Evolutionary conservation across 163 green algal species (phyloP).

Genomic region (Volvox carteri): DNA sequence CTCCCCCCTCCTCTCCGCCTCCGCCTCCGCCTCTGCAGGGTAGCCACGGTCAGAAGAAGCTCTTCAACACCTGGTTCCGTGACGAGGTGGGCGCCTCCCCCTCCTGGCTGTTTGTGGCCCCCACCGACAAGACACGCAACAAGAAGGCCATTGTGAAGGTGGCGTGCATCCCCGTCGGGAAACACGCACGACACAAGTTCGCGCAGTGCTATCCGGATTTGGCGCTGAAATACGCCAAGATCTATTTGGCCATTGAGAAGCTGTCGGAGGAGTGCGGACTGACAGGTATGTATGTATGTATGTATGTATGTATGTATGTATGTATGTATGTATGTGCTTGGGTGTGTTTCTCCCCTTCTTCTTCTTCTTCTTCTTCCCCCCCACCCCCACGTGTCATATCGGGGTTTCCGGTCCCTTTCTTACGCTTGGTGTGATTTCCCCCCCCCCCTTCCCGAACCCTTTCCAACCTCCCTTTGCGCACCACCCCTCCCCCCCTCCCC

Average conservation of each 20-base stretch:
- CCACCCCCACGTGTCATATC: no score
- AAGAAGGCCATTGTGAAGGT: constrained; percentile 65
- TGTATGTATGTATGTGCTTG: no score
- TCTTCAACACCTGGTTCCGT: constrained; percentile 61
- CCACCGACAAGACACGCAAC: constrained; percentile 40
- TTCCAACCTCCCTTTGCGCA: no score
- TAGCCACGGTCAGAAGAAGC: constrained; percentile 55
- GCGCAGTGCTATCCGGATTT: constrained; percentile 29
- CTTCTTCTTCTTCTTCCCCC: no score
- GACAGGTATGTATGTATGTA: constrained; percentile 58
- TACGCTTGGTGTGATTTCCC: no score
- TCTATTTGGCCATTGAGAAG: constrained; percentile 67
- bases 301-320: no score
- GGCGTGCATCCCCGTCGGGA: constrained; percentile 64
- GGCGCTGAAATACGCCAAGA: constrained; percentile 55
- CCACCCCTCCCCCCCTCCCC: no score
- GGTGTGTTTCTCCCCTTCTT: no score
- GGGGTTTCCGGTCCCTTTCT: no score
- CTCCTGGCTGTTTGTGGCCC: constrained; percentile 66
- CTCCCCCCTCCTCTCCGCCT: no score
- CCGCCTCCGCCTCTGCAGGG: no score
- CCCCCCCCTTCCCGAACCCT: no score
- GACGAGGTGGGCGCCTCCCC: constrained; percentile 63
- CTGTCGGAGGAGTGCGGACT: constrained; percentile 64
- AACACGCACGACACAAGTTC: constrained; percentile 45